Base-by-base conservation (phyloP, 345 rosid species). In the Acer campestre region DNA sequence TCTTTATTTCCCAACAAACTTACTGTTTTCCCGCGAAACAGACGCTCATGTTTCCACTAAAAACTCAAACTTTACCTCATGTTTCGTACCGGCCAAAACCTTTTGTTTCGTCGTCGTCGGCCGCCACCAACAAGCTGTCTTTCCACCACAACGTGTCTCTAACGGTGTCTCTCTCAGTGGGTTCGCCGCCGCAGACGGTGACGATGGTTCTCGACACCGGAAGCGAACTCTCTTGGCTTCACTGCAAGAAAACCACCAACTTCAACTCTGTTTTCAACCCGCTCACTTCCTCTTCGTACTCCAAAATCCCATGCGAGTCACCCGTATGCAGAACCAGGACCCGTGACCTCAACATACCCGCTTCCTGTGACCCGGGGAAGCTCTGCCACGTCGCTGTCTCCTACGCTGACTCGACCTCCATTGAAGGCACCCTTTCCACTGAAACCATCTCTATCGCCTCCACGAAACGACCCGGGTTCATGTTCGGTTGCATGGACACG, bases 401-500 rank as follows among this genome's bases (percentile, higher is more conserved):
- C 49, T 92, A 92, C 77, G 93, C 83, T 0, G 97, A 92, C 51
- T 89, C 84, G 25, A 74, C 90, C 67, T 89, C 97, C 18, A 44
- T 79, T 4, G 97, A 90, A 71, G 94, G 97, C 3, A 86, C 70
- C 29, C 94, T 92, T 22, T 91, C 90, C 20, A 83, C 64, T 17
- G 97, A 86, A 35, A 82, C 80, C 1, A 87, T 92, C 62, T 64
- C 79, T 0, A 38, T 90, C 23, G 97, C 93, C 49, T 86, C 93
- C 1, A 40, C 62, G 6, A 65, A 70, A 53, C 77, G 83, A 62
- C 82, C 89, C 23, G 80, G 82, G 0, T 86, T 88, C 1, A 14
- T 91, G 12, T 92, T 92, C 82, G 97, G 97, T 31, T 92, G 95
- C 71, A 90, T 91, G 97, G 92, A 89, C 64, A 78, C 95, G 1